Conservation (phyloP, 345 rosid genomes). For the Fremontodendron californicum region DNA sequence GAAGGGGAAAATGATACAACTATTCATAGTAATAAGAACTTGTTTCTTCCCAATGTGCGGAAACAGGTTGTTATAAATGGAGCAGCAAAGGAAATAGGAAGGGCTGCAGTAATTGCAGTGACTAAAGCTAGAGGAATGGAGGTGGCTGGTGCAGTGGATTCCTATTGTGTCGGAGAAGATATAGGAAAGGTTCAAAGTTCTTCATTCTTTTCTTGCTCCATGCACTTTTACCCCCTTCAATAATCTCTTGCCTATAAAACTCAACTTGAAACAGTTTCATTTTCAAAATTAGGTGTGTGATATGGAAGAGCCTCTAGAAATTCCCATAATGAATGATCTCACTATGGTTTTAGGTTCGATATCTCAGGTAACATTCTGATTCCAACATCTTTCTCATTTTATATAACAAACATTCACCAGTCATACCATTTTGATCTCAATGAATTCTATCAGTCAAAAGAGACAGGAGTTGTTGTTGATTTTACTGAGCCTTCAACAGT, state of each 20-base stretch:
- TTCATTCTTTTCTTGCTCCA: neutral
- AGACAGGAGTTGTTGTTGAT: slow-evolving; percentile 75
- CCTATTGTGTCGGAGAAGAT: slow-evolving; percentile 75
- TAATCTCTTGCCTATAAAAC: neutral
- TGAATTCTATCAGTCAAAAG: slow-evolving; percentile 60
- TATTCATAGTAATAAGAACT: neutral
- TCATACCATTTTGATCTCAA: neutral
- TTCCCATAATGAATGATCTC: slow-evolving; percentile 78
- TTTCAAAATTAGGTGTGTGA: slow-evolving; percentile 52
- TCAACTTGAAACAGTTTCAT: neutral
- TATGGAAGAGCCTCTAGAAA: slow-evolving; percentile 82
- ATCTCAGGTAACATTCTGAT: slow-evolving; percentile 60
- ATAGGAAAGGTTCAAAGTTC: slow-evolving; percentile 55
- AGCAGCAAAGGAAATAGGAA: slow-evolving; percentile 91
- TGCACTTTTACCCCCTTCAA: neutral
- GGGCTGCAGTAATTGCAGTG: slow-evolving; percentile 83
- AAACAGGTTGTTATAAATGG: slow-evolving; percentile 74
- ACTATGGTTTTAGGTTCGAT: slow-evolving; percentile 93
- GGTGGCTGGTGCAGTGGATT: slow-evolving; percentile 86
- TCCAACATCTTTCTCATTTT: neutral
- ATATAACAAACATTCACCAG: neutral
- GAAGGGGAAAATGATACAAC: neutral
- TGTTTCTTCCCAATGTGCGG: neutral
- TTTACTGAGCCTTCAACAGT: slow-evolving; percentile 82
- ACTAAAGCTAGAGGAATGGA: slow-evolving; percentile 94